phyloP scores from a whole-genome alignment of 805 yeast species.

The Wickerhamiella bombiphila region DNA sequence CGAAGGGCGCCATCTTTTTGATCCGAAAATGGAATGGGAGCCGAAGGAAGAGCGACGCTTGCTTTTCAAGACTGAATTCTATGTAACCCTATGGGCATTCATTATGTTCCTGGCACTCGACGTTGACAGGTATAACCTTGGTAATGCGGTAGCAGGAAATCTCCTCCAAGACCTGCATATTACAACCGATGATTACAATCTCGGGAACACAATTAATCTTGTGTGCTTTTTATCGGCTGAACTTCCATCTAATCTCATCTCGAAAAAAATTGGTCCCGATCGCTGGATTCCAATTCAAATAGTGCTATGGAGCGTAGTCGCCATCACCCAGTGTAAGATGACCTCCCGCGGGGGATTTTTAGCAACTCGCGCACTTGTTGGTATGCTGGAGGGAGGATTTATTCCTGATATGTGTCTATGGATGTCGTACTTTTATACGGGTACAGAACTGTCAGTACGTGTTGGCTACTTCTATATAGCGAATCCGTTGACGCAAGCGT shows the following conservation, averaged over 20 bases:
- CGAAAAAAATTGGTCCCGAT: constrained; percentile 49
- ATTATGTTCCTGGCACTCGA: constrained; percentile 42
- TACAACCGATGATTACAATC: constrained; percentile 29
- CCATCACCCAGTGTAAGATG: constrained; percentile 36
- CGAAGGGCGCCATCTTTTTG: constrained; percentile 37
- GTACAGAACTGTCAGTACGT: constrained; percentile 41
- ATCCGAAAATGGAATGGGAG: constrained; percentile 15
- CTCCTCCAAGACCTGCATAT: constrained; percentile 8
- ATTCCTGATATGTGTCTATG: constrained; percentile 28
- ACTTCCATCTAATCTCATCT: constrained; percentile 50
- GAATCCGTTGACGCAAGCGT: constrained; percentile 28
- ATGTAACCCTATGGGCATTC: constrained; percentile 40
- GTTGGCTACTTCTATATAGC: constrained; percentile 36
- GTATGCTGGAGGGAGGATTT: constrained; percentile 41
- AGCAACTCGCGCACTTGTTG: constrained; percentile 37
- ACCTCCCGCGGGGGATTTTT: constrained; percentile 29
- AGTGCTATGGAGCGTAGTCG: constrained; percentile 40
- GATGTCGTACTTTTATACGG: constrained; percentile 30
- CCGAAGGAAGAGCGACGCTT: constrained; percentile 23
- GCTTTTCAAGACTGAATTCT: constrained; percentile 36
- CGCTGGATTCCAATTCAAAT: constrained; percentile 48
- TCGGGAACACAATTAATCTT: constrained; percentile 36
- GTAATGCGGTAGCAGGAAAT: constrained; percentile 29
- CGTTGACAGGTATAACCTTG: constrained; percentile 40
- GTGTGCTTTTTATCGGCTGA: constrained; percentile 43